These are phyloP conservation scores for Jimgerdemannia flammicorona DNA, from an alignment of 192 early-diverging fungal species.

Conservation along the genomic window DNA sequence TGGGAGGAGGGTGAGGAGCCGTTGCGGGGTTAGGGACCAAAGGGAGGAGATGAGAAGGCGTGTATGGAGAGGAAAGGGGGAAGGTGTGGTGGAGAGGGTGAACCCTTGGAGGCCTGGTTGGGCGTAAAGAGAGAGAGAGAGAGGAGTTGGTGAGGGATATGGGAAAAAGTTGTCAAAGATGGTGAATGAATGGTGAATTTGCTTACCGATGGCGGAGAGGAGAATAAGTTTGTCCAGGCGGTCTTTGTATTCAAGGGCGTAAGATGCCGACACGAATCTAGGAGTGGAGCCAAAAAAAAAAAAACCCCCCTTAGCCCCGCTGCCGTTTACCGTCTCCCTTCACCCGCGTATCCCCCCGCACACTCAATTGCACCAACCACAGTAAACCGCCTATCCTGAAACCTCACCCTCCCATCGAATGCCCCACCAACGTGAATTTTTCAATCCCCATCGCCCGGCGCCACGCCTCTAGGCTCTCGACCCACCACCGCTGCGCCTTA, in stretches of 20 bases:
- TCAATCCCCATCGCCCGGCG: neutral
- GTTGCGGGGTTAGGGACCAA: constrained; percentile 21
- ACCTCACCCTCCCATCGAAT: constrained; percentile 13
- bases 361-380: too few species aligned
- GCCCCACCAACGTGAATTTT: neutral
- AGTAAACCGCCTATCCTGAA: neutral
- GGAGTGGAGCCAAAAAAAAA: neutral
- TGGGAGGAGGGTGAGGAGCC: constrained; percentile 18
- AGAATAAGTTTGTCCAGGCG: constrained; percentile 16
- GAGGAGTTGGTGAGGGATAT: neutral
- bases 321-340: too few species aligned
- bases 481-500: constrained; percentile 19
- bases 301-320: neutral
- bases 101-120: constrained; percentile 15
- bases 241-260: constrained; percentile 18
- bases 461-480: constrained; percentile 8
- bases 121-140: neutral
- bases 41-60: constrained; percentile 9
- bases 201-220: constrained; percentile 14
- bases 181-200: neutral
- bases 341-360: too few species aligned
- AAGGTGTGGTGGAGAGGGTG: constrained; percentile 2
- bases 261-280: constrained; percentile 17
- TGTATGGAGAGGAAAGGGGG: constrained; percentile 1
- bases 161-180: neutral